Percentiles rank a stretch among this genome's conserved stretches.
Evolutionary conservation across 352 stramenopile species (phyloP).

Genomic region (Globisporangium nagaii): DNA sequence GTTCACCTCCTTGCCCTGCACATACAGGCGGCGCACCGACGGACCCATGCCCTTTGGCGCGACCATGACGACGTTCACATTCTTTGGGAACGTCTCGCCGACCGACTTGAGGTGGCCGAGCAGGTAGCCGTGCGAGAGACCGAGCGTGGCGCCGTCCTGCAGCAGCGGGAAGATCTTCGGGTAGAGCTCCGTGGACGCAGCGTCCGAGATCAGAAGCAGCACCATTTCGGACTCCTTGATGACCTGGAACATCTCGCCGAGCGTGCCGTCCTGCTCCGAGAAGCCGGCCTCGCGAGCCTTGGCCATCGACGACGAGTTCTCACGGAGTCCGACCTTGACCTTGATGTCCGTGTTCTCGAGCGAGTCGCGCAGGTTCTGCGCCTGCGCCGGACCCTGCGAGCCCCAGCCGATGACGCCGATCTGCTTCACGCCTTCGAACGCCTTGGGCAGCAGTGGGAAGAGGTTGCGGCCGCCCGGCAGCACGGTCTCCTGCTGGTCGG

Average conservation of each 20-base stretch:
- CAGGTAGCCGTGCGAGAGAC: slow-evolving; percentile 97
- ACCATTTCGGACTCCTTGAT: slow-evolving; percentile 97
- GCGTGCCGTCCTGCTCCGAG: slow-evolving; percentile 88
- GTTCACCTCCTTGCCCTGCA: slow-evolving; percentile 98
- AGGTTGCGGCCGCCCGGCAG: slow-evolving; percentile 88
- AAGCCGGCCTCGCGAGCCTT: slow-evolving; percentile 90
- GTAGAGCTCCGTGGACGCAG: slow-evolving; percentile 93
- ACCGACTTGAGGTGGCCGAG: slow-evolving; percentile 96
- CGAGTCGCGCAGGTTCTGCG: slow-evolving; percentile 96
- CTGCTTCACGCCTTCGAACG: slow-evolving; percentile 95
- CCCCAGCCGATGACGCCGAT: slow-evolving; percentile 98
- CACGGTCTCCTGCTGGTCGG: slow-evolving; percentile 67
- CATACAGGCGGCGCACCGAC: slow-evolving; percentile 95
- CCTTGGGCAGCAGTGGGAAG: slow-evolving; percentile 93
- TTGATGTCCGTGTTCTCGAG: slow-evolving; percentile 89
- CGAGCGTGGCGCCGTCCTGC: slow-evolving; percentile 93
- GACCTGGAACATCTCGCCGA: slow-evolving; percentile 96
- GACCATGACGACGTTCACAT: slow-evolving; percentile 98
- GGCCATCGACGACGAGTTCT: slow-evolving; percentile 70
- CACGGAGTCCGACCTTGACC: slow-evolving; percentile 88
- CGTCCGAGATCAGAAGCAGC: slow-evolving; percentile 96
- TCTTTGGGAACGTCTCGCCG: slow-evolving; percentile 91
- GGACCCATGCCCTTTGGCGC: slow-evolving; percentile 98
- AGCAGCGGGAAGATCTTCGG: slow-evolving; percentile 96
- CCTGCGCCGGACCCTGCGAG: slow-evolving; percentile 96